These are phyloP conservation scores for Hylodesmum podocarpum DNA, from an alignment of 306 rosid genomes.

Conservation along the genomic window DNA sequence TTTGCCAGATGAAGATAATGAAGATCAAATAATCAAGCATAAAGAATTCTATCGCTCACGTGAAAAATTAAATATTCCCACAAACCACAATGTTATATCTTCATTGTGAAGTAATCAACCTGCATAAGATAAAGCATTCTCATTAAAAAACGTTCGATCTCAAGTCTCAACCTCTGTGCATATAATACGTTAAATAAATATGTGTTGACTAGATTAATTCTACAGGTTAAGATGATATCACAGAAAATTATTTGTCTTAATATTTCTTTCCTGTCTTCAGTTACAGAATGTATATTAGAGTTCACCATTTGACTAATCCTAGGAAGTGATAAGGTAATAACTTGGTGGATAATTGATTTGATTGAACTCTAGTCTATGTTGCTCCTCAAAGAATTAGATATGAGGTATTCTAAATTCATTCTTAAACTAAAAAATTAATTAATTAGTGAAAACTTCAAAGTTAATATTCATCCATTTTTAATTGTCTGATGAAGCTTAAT, in stretches of 20 bases:
- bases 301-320: not conserved
- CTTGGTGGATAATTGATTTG: not conserved
- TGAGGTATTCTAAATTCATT: too few relatives aligned
- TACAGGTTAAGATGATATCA: not conserved
- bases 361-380: not conserved
- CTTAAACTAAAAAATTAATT: too few relatives aligned
- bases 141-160: not conserved
- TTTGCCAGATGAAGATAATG: constrained; percentile 4
- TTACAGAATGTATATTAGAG: not conserved
- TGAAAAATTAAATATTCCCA: constrained; percentile 8
- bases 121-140: not conserved
- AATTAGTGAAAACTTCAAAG: too few relatives aligned
- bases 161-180: not conserved
- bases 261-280: not conserved
- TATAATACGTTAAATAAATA: not conserved
- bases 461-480: too few relatives aligned
- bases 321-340: too few relatives aligned
- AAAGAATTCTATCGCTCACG: constrained; percentile 24
- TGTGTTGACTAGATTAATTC: not conserved
- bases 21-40: not conserved
- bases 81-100: constrained; percentile 20
- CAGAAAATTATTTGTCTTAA: not conserved
- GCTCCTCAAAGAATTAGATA: too few relatives aligned
- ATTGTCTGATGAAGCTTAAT: too few relatives aligned
- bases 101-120: constrained; percentile 14